Percentiles rank a stretch among this genome's conserved stretches.
Conservation (phyloP, 2,329 filamentous ascomycete species). For the Xylariaceae sp. region DNA sequence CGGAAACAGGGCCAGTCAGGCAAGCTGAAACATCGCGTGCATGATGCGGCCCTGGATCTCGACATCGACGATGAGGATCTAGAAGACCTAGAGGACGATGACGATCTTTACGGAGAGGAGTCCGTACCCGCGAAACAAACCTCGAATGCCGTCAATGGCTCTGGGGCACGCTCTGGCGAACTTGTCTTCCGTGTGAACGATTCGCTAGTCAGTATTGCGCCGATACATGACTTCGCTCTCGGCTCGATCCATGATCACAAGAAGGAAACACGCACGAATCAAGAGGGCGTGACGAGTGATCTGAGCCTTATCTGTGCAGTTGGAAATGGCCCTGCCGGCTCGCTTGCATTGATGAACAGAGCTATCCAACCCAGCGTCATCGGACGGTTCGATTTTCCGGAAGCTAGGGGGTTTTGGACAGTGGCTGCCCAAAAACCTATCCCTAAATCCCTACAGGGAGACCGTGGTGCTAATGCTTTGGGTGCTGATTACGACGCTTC, state of each 20-base stretch:
- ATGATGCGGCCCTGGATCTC: conserved; percentile 49
- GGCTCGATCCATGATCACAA: conserved; percentile 50
- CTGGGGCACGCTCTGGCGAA: conserved; percentile 51
- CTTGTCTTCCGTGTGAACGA: conserved; percentile 75
- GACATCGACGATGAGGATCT: conserved; percentile 48
- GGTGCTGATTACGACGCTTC: conserved; percentile 53
- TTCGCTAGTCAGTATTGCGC: conserved; percentile 68
- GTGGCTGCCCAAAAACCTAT: conserved; percentile 63
- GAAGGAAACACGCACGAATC: conserved; percentile 41
- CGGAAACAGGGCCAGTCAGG: conserved; percentile 56
- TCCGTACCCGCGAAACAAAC: conserved; percentile 33
- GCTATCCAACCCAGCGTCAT: conserved; percentile 70
- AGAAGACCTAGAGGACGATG: conserved; percentile 56
- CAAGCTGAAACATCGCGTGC: conserved; percentile 57
- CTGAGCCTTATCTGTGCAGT: conserved; percentile 56
- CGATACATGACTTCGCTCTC: conserved; percentile 68
- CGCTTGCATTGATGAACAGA: conserved; percentile 70
- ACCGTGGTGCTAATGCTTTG: conserved; percentile 45
- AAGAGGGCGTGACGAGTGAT: conserved; percentile 47
- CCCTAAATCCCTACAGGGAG: conserved; percentile 53
- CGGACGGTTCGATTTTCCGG: conserved; percentile 65
- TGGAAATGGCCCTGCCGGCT: conserved; percentile 61
- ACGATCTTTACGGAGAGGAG: conserved; percentile 61
- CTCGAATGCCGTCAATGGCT: conserved; percentile 35
- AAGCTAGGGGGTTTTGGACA: conserved; percentile 75